Base-by-base conservation (phyloP, 2,329 filamentous ascomycete species). In the Aspergillus fijiensis region DNA sequence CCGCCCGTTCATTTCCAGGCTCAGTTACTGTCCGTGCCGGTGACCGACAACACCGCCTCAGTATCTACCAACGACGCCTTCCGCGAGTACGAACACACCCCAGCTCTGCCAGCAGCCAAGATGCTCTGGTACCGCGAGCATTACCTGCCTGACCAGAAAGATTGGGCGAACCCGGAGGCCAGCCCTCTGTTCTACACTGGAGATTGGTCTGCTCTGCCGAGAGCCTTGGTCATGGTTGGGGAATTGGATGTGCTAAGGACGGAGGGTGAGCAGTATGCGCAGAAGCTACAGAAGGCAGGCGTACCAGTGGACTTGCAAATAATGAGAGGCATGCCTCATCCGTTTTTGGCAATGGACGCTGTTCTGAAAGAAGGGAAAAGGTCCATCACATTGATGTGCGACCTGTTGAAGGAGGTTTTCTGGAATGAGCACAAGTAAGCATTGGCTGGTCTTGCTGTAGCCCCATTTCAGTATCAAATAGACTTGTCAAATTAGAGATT, bases 121-220 rank as follows among this genome's bases (percentile, higher is more conserved):
- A 87, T 87, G 84, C 68, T 84, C 52, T 87, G 85, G 84, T 87
- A 85, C 66, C 77, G 84, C n/a, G 68, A 78, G 19, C 81, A 84
- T 68, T 87, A 86, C 70, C 76, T 87, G 2, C 83, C 84, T 0
- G 72, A 81, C 48, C 58, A 75, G 25, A 67, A 66, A 2, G 77
- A 80, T 56, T 80, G 82, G 78, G 65, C 68, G 2, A 74, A 84
- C 35, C 80, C 81, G 0, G 83, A 86, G 67, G 82, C 84, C 0
- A 85, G 81, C 51, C 82, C 83, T 2, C 67, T 86, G 51, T 75
- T 86, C 21, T 84, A 82, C 71, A 29, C 69, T 1, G 79, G 78
- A 2, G 78, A 82, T 53, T 86, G 83, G 79, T 70, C 75, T 2
- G 71, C 74, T 54, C 70, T 85, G 55, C 84, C 85, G 0, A 76